Evolutionary conservation across 2,329 filamentous ascomycete genomes (phyloP).

Genomic region (Phoma sp.): DNA sequence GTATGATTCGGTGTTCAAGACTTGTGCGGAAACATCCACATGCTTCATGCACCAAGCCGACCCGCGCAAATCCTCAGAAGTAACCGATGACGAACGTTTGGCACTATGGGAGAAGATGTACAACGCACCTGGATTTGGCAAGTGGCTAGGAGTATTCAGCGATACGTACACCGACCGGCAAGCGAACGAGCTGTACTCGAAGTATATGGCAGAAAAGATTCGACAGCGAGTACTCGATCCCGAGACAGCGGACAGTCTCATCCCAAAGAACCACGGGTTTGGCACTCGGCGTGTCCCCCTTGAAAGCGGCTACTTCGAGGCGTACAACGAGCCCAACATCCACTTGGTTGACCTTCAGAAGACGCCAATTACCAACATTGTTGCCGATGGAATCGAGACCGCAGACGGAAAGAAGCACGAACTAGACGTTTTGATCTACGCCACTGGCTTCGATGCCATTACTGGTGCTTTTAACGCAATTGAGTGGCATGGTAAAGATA

Average conservation of each 20-base stretch:
- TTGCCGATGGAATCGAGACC: conserved; percentile 58
- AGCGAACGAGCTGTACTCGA: conserved; percentile 34
- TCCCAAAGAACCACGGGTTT: conserved; percentile 46
- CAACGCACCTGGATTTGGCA: conserved; percentile 25
- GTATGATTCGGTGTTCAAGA: conserved; percentile 23
- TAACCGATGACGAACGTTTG: conserved; percentile 20
- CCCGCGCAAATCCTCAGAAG: conserved; percentile 17
- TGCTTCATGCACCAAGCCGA: conserved; percentile 27
- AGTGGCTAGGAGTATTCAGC: conserved; percentile 25
- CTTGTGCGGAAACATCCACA: conserved; percentile 20
- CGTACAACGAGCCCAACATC: conserved; percentile 55
- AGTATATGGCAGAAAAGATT: conserved; percentile 48
- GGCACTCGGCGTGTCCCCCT: conserved; percentile 33
- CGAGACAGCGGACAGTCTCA: conserved; percentile 51
- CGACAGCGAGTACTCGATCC: conserved; percentile 50
- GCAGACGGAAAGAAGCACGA: conserved; percentile 53
- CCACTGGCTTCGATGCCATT: conserved; percentile 53
- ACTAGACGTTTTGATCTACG: conserved; percentile 62
- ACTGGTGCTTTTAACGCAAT: conserved; percentile 39
- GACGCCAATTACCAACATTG: conserved; percentile 55
- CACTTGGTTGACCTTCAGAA: conserved; percentile 52
- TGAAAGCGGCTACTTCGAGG: conserved; percentile 48
- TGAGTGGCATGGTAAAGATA: conserved; percentile 20
- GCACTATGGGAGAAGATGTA: conserved; percentile 28
- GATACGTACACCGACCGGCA: conserved; percentile 31